phyloP scores from a whole-genome alignment of 345 rosid genomes.

The Erysimum cheiranthoides region DNA sequence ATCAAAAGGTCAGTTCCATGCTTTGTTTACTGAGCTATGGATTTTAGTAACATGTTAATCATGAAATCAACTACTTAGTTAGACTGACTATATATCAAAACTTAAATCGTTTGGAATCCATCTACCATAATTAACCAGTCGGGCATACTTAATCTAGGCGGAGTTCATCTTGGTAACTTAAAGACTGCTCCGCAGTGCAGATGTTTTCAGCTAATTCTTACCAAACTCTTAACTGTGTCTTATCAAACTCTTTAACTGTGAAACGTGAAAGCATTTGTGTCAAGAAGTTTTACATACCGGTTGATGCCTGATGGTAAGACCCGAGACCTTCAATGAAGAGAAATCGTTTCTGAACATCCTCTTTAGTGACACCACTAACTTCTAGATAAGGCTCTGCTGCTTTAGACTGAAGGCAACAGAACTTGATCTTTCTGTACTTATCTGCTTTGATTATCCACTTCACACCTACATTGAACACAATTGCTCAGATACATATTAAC shows the following conservation, averaged over 20 bases:
- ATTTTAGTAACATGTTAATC: not conserved
- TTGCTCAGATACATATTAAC: not conserved
- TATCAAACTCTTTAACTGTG: not conserved
- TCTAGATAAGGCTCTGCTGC: constrained; percentile 87
- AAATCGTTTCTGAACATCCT: constrained; percentile 77
- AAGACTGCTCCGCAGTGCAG: not conserved
- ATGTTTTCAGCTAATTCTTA: constrained; percentile 3
- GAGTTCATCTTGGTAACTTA: not conserved
- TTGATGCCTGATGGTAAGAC: constrained; percentile 77
- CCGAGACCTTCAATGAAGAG: constrained; percentile 87
- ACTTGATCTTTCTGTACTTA: constrained; percentile 84
- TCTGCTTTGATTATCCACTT: constrained; percentile 87
- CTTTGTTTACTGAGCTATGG: not conserved
- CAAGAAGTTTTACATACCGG: constrained; percentile 58
- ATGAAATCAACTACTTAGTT: constrained; percentile 2
- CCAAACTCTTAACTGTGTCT: not conserved
- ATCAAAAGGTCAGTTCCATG: constrained; percentile 15
- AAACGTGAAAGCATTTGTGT: constrained; percentile 7
- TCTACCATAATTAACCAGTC: not conserved
- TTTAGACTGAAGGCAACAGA: constrained; percentile 88
- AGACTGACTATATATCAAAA: not conserved
- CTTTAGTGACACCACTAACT: constrained; percentile 71
- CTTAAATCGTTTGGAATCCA: not conserved
- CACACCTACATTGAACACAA: constrained; percentile 56
- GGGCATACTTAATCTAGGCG: not conserved